These are phyloP conservation scores for Chenopodium quinoa DNA, from an alignment of 148 eudicot genomes.

Conservation along the genomic window DNA sequence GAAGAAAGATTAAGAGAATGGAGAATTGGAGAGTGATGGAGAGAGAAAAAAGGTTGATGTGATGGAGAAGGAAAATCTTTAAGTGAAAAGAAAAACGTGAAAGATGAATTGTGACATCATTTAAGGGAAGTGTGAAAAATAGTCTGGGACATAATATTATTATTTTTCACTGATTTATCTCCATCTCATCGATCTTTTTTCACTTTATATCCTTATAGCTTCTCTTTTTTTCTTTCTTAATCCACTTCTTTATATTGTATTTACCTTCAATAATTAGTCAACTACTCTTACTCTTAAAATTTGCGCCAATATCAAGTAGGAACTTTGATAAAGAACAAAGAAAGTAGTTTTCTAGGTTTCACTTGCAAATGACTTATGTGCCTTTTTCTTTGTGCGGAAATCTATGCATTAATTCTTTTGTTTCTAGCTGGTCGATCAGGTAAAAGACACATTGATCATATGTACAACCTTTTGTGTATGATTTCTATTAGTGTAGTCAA, in stretches of 20 bases:
- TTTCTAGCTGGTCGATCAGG: neutral
- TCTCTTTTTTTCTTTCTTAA: neutral
- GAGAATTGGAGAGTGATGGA: neutral
- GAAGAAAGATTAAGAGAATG: neutral
- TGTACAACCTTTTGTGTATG: neutral
- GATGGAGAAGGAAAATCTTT: neutral
- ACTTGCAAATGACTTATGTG: neutral
- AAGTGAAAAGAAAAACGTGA: neutral
- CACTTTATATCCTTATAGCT: neutral
- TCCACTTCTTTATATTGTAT: neutral
- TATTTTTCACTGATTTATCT: neutral
- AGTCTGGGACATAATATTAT: neutral
- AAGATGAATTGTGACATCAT: neutral
- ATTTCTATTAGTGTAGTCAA: neutral
- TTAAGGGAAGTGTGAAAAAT: neutral
- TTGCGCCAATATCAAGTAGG: neutral
- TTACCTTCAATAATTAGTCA: neutral
- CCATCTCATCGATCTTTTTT: neutral
- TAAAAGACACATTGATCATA: neutral
- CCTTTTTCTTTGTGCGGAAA: neutral
- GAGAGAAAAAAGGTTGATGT: neutral
- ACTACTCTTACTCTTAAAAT: neutral
- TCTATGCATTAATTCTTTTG: neutral
- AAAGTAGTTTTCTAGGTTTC: neutral
- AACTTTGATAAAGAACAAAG: neutral